Evolutionary conservation across 495 filamentous ascomycete genomes (phyloP).

Genomic region (Tuber melanosporum): DNA sequence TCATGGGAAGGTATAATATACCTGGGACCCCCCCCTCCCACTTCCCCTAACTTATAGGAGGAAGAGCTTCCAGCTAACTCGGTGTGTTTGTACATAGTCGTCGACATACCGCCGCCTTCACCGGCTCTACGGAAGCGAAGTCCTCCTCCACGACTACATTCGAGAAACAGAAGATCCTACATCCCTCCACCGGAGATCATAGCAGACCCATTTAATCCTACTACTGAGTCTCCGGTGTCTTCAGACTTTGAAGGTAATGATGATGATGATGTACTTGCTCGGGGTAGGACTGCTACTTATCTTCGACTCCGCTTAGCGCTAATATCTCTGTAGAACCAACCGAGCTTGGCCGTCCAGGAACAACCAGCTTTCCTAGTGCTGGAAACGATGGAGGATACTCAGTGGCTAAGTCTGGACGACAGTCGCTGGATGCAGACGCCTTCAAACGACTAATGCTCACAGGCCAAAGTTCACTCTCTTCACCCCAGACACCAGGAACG

Average conservation of each 20-base stretch:
- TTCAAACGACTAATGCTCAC: slow-evolving; percentile 41
- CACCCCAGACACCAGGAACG: not conserved
- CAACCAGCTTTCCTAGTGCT: slow-evolving; percentile 2
- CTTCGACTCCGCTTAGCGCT: not conserved
- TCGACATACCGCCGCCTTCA: not conserved
- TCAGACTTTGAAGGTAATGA: not conserved
- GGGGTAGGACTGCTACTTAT: not conserved
- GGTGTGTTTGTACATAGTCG: not conserved
- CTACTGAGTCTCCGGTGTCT: not conserved
- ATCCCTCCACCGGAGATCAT: not conserved
- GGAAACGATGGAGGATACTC: not conserved
- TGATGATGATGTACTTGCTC: not conserved
- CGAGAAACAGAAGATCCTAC: not conserved
- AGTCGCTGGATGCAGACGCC: slow-evolving; percentile 37
- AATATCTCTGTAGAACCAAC: not conserved
- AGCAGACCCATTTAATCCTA: not conserved
- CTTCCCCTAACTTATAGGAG: not conserved
- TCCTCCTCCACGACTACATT: not conserved
- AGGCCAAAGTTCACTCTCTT: slow-evolving; percentile 11
- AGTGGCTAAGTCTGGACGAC: slow-evolving; percentile 14
- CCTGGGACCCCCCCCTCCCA: not conserved
- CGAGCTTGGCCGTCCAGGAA: not conserved
- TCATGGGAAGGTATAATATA: slow-evolving; percentile 1
- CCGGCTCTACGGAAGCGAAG: not conserved
- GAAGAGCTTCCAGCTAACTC: not conserved